Evolutionary conservation across 192 early-diverging fungal genomes (phyloP).

Genomic region (Coemansia sp.): DNA sequence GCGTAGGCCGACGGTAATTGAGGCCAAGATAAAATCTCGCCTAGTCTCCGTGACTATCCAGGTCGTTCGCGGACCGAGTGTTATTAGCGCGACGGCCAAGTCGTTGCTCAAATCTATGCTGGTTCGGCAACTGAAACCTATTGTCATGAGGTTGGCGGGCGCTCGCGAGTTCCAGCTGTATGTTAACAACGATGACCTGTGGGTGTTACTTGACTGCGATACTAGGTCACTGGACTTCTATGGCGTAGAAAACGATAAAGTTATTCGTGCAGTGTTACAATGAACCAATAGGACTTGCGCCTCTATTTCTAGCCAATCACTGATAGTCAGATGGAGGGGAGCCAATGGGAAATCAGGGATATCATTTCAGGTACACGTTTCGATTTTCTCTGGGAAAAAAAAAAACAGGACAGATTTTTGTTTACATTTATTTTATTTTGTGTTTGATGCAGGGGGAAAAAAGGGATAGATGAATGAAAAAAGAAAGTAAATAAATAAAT

Average conservation of each 20-base stretch:
- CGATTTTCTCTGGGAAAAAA: neutral
- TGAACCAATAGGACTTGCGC: neutral
- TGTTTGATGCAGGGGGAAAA: neutral
- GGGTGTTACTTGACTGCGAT: constrained; percentile 28
- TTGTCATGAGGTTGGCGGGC: constrained; percentile 27
- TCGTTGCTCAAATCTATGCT: constrained; percentile 24
- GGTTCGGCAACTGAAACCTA: constrained; percentile 36
- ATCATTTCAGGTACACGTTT: neutral
- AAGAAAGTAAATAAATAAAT: constrained; percentile 11
- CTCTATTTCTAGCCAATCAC: neutral
- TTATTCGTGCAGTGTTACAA: constrained; percentile 19
- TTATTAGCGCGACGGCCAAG: neutral
- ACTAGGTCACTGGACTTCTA: constrained; percentile 34
- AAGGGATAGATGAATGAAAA: constrained; percentile 9
- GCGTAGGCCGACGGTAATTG: neutral
- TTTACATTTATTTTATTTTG: neutral
- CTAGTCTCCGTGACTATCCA: neutral
- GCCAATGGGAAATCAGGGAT: constrained; percentile 12
- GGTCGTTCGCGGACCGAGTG: neutral
- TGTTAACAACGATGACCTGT: constrained; percentile 6
- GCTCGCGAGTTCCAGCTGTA: constrained; percentile 12
- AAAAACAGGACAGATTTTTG: neutral
- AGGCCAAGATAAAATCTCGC: neutral
- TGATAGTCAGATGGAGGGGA: neutral
- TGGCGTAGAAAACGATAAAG: constrained; percentile 23